These are phyloP conservation scores for Chrysoporthe cubensis DNA, from an alignment of 2,329 filamentous ascomycete genomes.

Conservation along the genomic window DNA sequence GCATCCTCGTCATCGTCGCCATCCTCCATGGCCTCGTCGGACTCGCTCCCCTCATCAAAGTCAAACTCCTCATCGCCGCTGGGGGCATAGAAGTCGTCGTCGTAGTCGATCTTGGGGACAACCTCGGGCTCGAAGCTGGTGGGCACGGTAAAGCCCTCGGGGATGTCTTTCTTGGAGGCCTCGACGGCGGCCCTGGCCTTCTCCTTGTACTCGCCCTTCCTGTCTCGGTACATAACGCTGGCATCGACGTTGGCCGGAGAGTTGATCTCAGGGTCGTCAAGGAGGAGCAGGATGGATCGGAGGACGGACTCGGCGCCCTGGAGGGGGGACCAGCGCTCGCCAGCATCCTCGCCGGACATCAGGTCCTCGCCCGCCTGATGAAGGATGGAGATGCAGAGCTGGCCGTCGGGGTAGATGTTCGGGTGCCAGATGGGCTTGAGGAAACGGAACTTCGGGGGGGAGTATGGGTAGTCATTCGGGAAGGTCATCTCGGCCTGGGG, in stretches of 20 bases:
- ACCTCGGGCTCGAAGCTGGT: conserved; percentile 67
- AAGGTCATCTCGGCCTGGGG: conserved; percentile 82
- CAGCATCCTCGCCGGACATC: conserved; percentile 87
- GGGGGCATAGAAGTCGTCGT: conserved; percentile 83
- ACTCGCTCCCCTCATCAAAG: conserved; percentile 72
- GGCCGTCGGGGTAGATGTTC: conserved; percentile 90
- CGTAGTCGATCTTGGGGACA: conserved; percentile 64
- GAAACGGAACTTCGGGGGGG: conserved; percentile 89
- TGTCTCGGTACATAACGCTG: conserved; percentile 79
- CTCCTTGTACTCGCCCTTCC: conserved; percentile 69
- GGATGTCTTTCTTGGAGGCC: conserved; percentile 77
- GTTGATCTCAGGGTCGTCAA: conserved; percentile 92
- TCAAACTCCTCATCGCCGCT: conserved; percentile 77
- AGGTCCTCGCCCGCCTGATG: conserved; percentile 90
- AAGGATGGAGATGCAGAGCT: conserved; percentile 94
- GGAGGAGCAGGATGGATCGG: conserved; percentile 85
- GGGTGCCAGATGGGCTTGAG: conserved; percentile 80
- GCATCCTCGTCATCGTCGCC: conserved; percentile 59
- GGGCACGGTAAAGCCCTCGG: conserved; percentile 80
- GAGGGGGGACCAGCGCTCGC: conserved; percentile 91
- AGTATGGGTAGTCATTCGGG: conserved; percentile 84
- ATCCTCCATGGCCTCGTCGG: conserved; percentile 62
- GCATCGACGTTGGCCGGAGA: conserved; percentile 96
- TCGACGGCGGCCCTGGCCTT: conserved; percentile 73
- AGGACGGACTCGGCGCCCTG: conserved; percentile 95